A percentile compares a stretch with the other conserved stretches of the same genome.
These are phyloP conservation scores for Datisca glomerata DNA, from an alignment of 306 rosid species.

Conservation along the genomic window DNA sequence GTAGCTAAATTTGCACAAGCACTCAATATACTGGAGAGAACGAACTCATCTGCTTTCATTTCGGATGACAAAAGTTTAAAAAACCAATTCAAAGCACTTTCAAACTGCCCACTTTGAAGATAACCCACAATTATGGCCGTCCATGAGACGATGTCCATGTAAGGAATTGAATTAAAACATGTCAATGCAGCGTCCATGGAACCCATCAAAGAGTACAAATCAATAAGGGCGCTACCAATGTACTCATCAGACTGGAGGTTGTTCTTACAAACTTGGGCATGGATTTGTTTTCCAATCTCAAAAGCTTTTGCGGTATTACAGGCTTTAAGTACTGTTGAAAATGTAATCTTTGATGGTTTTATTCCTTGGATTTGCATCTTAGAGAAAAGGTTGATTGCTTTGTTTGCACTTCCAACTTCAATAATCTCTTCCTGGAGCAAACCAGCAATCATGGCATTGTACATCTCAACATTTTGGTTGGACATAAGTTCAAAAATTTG, in stretches of 20 bases:
- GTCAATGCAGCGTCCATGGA: conserved; percentile 26
- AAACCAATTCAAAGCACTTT: conserved; percentile 33
- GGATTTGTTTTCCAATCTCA: conserved; percentile 36
- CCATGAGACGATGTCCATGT: conserved; percentile 33
- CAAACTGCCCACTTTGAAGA: conserved; percentile 29
- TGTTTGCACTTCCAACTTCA: conserved; percentile 13
- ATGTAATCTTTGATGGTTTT: conserved; percentile 43
- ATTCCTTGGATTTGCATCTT: conserved; percentile 35
- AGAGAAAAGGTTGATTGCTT: conserved; percentile 31
- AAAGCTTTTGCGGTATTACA: conserved; percentile 26
- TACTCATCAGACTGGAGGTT: conserved; percentile 35
- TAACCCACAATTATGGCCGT: conserved; percentile 41
- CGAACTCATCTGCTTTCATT: conserved; percentile 33
- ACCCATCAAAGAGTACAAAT: conserved; percentile 31
- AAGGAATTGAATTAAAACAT: conserved; percentile 32
- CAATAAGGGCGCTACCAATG: conserved; percentile 39
- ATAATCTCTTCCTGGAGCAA: conserved; percentile 20
- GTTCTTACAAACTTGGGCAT: conserved; percentile 36
- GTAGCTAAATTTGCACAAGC: conserved; percentile 38
- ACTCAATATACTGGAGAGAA: conserved; percentile 31
- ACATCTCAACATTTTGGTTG: conserved; percentile 25
- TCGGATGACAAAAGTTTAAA: conserved; percentile 19
- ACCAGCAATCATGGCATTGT: conserved; percentile 47
- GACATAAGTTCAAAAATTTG: conserved; percentile 21
- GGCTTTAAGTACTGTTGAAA: conserved; percentile 36